Conservation (phyloP, 768 basidiomycete species). For the Kwoniella mangroviensis region DNA sequence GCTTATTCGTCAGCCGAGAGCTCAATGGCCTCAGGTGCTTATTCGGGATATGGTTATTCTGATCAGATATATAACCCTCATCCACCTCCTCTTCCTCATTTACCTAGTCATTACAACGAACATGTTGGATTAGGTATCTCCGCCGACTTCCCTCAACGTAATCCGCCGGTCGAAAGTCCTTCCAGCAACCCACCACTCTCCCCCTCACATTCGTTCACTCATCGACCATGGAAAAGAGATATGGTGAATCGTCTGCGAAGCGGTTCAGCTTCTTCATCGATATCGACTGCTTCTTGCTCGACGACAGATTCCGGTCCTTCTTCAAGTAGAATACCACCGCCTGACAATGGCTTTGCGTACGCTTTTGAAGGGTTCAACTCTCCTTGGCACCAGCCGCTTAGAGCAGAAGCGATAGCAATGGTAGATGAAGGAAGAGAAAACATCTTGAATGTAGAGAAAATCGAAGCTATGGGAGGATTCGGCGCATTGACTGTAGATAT, state of each 20-base stretch:
- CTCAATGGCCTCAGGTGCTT: slow-evolving; percentile 45
- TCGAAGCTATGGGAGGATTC: slow-evolving; percentile 49
- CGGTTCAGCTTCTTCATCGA: slow-evolving; percentile 44
- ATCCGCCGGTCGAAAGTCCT: slow-evolving; percentile 20
- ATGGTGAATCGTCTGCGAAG: slow-evolving; percentile 41
- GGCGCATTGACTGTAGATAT: slow-evolving; percentile 40
- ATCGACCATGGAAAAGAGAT: slow-evolving; percentile 46
- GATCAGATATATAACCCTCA: slow-evolving; percentile 41
- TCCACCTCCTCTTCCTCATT: slow-evolving; percentile 46
- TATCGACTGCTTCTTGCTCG: slow-evolving; percentile 38
- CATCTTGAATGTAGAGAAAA: slow-evolving; percentile 39
- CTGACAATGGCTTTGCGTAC: slow-evolving; percentile 28
- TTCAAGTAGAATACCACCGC: slow-evolving; percentile 19
- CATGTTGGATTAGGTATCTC: slow-evolving; percentile 45
- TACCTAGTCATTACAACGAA: slow-evolving; percentile 34
- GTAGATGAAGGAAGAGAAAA: slow-evolving; percentile 50
- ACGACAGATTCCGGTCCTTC: slow-evolving; percentile 33
- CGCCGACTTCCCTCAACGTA: slow-evolving; percentile 24
- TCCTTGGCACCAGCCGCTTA: slow-evolving; percentile 26
- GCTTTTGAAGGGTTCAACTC: slow-evolving; percentile 23
- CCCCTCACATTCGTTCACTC: slow-evolving; percentile 31
- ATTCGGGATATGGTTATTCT: slow-evolving; percentile 37
- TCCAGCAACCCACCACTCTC: slow-evolving; percentile 27
- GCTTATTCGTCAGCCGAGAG: slow-evolving; percentile 49
- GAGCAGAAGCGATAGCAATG: slow-evolving; percentile 43